Conservation (phyloP, 768 basidiomycete species). For the Pilatotrama ljubarskyi region DNA sequence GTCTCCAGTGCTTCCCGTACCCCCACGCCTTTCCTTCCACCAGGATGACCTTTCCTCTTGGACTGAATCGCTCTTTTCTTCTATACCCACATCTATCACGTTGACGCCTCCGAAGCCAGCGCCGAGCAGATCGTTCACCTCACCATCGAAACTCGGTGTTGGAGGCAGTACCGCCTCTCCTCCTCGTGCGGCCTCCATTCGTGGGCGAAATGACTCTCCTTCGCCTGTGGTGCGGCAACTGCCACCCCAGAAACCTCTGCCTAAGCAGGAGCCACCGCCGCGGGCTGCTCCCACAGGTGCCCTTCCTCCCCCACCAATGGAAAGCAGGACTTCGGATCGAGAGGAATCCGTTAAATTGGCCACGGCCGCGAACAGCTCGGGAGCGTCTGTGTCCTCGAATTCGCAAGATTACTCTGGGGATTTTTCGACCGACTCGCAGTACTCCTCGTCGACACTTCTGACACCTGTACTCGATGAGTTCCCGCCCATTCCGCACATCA, state of each 20-base stretch:
- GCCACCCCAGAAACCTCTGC: slow-evolving; percentile 25
- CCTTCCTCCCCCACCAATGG: slow-evolving; percentile 19
- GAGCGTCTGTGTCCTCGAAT: neutral
- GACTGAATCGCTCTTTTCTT: slow-evolving; percentile 56
- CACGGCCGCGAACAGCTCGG: neutral
- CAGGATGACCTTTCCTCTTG: slow-evolving; percentile 53
- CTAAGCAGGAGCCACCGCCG: slow-evolving; percentile 15
- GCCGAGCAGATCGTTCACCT: neutral
- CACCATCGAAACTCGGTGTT: neutral
- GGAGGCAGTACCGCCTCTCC: neutral
- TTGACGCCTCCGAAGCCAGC: slow-evolving; percentile 16
- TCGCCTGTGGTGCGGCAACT: slow-evolving; percentile 10
- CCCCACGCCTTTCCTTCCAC: slow-evolving; percentile 60
- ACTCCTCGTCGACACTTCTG: slow-evolving; percentile 14
- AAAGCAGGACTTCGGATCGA: slow-evolving; percentile 20
- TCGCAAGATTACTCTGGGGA: slow-evolving; percentile 11
- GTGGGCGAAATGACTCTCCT: slow-evolving; percentile 6
- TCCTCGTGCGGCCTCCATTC: slow-evolving; percentile 5
- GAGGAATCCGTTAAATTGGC: slow-evolving; percentile 22
- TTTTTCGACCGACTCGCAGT: slow-evolving; percentile 15
- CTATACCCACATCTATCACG: slow-evolving; percentile 38
- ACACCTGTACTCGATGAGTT: slow-evolving; percentile 21
- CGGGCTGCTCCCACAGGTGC: slow-evolving; percentile 8
- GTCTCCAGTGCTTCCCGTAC: slow-evolving; percentile 24
- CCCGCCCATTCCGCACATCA: slow-evolving; percentile 14